Evolutionary conservation across 2,329 filamentous ascomycete species (phyloP).

Genomic region (Trichophyton rubrum): DNA sequence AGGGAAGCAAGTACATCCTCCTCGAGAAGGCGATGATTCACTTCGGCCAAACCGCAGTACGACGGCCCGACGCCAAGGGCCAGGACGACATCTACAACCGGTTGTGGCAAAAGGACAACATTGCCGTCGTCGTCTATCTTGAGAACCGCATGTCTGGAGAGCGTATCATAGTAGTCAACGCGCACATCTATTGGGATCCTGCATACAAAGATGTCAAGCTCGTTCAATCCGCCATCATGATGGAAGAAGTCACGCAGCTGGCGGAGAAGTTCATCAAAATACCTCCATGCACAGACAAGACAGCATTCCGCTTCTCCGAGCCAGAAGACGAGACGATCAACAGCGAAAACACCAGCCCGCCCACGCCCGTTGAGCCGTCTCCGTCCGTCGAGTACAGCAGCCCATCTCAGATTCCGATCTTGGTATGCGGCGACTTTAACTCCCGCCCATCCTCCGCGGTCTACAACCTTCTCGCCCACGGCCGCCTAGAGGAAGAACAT

Average conservation of each 20-base stretch:
- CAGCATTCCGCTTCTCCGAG: slow-evolving; percentile 39
- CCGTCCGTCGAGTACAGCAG: slow-evolving; percentile 78
- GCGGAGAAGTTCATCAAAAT: slow-evolving; percentile 73
- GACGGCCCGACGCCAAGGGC: slow-evolving; percentile 90
- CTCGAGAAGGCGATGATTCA: slow-evolving; percentile 92
- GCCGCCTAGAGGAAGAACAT: slow-evolving; percentile 65
- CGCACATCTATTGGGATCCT: slow-evolving; percentile 91
- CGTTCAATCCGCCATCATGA: slow-evolving; percentile 86
- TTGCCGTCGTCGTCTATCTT: slow-evolving; percentile 81
- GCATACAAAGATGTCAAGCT: slow-evolving; percentile 86
- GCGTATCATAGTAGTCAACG: slow-evolving; percentile 82
- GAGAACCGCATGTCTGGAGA: slow-evolving; percentile 87
- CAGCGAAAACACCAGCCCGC: slow-evolving; percentile 29
- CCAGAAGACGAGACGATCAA: slow-evolving; percentile 29
- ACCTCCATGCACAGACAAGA: slow-evolving; percentile 72
- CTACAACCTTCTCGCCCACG: slow-evolving; percentile 76
- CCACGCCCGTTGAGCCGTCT: slow-evolving; percentile 47
- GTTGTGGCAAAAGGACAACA: slow-evolving; percentile 96
- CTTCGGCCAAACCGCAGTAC: slow-evolving; percentile 83
- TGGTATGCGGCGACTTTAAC: slow-evolving; percentile 95
- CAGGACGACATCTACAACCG: slow-evolving; percentile 97
- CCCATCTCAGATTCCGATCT: slow-evolving; percentile 74
- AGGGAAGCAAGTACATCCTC: slow-evolving; percentile 83
- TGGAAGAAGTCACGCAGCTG: slow-evolving; percentile 80
- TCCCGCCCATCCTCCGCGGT: slow-evolving; percentile 77